phyloP scores from a whole-genome alignment of 192 early-diverging fungal species.

The Coemansia sp. region DNA sequence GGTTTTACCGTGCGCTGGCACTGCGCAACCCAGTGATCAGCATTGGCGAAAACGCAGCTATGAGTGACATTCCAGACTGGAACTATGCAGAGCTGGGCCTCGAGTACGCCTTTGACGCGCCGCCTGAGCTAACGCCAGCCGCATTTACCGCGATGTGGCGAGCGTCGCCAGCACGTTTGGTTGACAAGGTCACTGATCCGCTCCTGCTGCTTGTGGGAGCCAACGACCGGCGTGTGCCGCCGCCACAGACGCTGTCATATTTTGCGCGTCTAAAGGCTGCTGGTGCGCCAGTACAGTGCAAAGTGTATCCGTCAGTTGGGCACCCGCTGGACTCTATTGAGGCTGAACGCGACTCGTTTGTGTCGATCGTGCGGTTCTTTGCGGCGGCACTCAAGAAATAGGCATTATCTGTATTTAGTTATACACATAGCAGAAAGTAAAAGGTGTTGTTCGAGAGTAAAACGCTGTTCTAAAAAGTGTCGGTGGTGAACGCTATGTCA shows the following conservation, averaged over 20 bases:
- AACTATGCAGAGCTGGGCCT: constrained; percentile 68
- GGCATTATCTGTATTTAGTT: neutral
- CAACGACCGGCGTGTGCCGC: constrained; percentile 71
- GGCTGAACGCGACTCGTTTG: constrained; percentile 58
- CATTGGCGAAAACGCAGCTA: constrained; percentile 59
- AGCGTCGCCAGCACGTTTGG: constrained; percentile 60
- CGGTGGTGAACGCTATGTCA: neutral
- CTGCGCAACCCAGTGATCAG: constrained; percentile 76
- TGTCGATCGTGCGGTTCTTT: constrained; percentile 35
- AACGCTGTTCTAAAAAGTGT: neutral
- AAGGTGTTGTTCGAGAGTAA: neutral
- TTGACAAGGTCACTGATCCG: constrained; percentile 60
- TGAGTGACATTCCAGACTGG: constrained; percentile 75
- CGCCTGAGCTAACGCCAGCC: constrained; percentile 58
- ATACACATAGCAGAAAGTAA: constrained; percentile 1
- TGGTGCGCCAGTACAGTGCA: constrained; percentile 47
- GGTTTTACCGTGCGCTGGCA: constrained; percentile 63
- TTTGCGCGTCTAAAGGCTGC: constrained; percentile 47
- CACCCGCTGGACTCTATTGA: constrained; percentile 62
- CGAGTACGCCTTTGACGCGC: constrained; percentile 56
- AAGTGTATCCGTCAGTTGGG: constrained; percentile 60
- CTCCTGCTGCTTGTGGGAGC: constrained; percentile 67
- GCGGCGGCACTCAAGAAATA: constrained; percentile 26
- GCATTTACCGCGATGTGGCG: constrained; percentile 59
- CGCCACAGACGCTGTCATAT: constrained; percentile 57